Conservation (phyloP, 306 rosid species). For the Acacia crassicarpa region DNA sequence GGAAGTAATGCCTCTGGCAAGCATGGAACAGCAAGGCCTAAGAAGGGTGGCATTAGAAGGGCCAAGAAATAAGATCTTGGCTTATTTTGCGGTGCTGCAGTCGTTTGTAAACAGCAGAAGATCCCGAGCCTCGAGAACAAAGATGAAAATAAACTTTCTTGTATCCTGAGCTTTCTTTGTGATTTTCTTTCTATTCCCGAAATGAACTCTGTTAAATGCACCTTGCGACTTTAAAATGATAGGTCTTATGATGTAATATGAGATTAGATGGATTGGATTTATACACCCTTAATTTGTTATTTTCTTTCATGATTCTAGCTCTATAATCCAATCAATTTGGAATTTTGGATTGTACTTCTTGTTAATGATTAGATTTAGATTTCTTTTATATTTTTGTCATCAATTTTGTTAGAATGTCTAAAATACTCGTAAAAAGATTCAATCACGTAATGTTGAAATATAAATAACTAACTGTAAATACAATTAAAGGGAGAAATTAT, state of each 20-base stretch:
- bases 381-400: too few species aligned
- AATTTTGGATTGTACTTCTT: too few species aligned
- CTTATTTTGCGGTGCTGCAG: conserved; percentile 26
- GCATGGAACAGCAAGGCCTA: conserved; percentile 41
- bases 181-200: not conserved
- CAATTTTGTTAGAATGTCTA: too few species aligned
- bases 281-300: too few species aligned
- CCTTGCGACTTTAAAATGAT: not conserved
- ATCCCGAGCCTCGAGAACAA: conserved; percentile 70
- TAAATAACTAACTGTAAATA: too few species aligned
- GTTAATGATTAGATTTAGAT: too few species aligned
- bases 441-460: too few species aligned
- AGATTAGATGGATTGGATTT: too few species aligned
- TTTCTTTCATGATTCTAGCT: too few species aligned
- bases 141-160: conserved; percentile 52
- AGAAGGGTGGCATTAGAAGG: conserved; percentile 56
- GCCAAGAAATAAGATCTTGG: conserved; percentile 42
- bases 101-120: conserved; percentile 61
- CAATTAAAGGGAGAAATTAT: too few species aligned
- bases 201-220: conserved; percentile 3
- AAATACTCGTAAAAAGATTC: too few species aligned
- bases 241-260: not conserved
- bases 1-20: conserved; percentile 40
- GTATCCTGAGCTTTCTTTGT: conserved; percentile 14
- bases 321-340: too few species aligned